Base-by-base conservation (phyloP, 2,329 filamentous ascomycete species). In the Xylaria sp. region DNA sequence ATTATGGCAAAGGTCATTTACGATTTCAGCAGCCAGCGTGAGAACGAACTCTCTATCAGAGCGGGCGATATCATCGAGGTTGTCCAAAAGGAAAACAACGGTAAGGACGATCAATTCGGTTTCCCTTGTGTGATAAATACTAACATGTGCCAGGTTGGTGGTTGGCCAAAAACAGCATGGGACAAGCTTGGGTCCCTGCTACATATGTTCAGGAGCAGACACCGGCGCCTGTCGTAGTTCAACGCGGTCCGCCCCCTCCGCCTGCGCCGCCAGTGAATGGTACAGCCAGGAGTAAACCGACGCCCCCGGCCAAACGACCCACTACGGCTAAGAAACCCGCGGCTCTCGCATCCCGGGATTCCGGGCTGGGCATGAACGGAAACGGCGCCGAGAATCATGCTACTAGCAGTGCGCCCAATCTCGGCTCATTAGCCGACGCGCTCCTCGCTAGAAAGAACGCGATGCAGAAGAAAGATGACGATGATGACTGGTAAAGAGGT, bases 61-160 rank as follows among this genome's bases (percentile, higher is more conserved):
- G 87, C 89, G 54, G 92, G 89, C 54, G 90, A 97, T 64, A 75
- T 96, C 53, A 83, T 99, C 56, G 86, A 95, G 73, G 86, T 99
- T 70, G 83, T 95, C n/a, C 89, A 94, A 71, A 97, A 97, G 76
- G 93, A 97, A 76, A 87, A 83, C 73, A 97, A 97, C 72, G 94
- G 93, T 96, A 84, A 74, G 87, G 35, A 49, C 30, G 10, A 35
- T 16, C 2, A 44, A 37, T 9, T 9, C 39, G 13, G 13, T 34
- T 5, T n/a, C 9, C 11, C 30, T 18, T 58, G 52, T 58, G 9
- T 13, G 3, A n/a, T 19, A 1, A 4, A 13, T 53, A 59, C 76
- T 80, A 73, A 81, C 65, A 57, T 48, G 35, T 55, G 55, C 46
- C 67, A 96, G 93, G 94, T 56, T 99, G 94, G 94, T 97, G 93